These are phyloP conservation scores for Eutrema yunnanense DNA, from an alignment of 345 rosid species.

Conservation along the genomic window DNA sequence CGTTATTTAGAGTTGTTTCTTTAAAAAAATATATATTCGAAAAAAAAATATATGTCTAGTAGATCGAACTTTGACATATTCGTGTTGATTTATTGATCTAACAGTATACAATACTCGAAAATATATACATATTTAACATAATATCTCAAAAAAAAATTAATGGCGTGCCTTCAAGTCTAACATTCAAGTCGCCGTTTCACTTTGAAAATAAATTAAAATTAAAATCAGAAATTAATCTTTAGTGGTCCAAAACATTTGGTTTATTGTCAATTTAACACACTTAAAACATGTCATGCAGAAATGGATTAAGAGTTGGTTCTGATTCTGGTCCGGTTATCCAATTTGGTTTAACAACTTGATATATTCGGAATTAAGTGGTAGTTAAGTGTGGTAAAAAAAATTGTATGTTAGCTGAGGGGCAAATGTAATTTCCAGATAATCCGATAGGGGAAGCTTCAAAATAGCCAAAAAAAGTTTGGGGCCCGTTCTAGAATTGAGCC, in stretches of 20 bases:
- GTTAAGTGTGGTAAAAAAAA: neutral
- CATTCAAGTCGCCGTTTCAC: neutral
- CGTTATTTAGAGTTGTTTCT: neutral
- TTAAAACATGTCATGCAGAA: neutral
- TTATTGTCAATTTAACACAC: neutral
- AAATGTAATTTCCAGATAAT: neutral
- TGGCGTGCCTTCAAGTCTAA: constrained; percentile 1
- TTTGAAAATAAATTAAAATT: neutral
- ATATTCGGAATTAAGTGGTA: neutral
- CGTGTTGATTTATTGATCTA: neutral
- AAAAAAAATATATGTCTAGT: neutral
- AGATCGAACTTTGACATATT: neutral
- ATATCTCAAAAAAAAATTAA: neutral
- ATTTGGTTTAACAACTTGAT: neutral
- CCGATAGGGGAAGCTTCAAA: too few relatives aligned
- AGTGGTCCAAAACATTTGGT: neutral
- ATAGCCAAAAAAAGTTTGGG: too few relatives aligned
- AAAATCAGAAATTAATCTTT: neutral
- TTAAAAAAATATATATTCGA: neutral
- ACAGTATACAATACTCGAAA: neutral
- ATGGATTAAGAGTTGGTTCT: neutral
- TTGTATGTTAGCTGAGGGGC: neutral
- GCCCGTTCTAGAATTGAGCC: too few relatives aligned
- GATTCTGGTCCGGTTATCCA: neutral
- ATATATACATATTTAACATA: neutral